phyloP scores from a whole-genome alignment of 306 rosid species.

The Sophora flavescens region DNA sequence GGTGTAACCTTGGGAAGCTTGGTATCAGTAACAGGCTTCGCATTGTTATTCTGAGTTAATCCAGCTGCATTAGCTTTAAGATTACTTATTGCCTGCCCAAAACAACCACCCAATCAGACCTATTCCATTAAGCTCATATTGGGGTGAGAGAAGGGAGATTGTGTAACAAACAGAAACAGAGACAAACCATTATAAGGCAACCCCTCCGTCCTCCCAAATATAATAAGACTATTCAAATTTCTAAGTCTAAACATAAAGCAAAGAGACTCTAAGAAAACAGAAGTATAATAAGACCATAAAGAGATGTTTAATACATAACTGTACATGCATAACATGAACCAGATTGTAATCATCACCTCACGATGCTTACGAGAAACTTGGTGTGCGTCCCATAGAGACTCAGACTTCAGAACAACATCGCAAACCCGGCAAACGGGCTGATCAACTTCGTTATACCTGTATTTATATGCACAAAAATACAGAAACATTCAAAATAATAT shows the following conservation, averaged over 20 bases:
- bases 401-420: constrained; percentile 76
- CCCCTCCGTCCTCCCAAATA: neutral
- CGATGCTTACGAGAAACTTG: constrained; percentile 88
- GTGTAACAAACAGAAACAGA: constrained; percentile 16
- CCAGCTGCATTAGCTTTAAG: constrained; percentile 81
- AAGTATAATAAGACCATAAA: neutral
- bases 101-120: constrained; percentile 41
- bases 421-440: constrained; percentile 93
- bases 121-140: constrained; percentile 12
- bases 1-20: constrained; percentile 52
- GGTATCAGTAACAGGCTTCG: constrained; percentile 54
- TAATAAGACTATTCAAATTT: neutral
- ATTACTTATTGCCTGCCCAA: constrained; percentile 67
- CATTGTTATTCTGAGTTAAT: constrained; percentile 52
- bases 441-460: constrained; percentile 83
- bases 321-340: neutral
- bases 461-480: constrained; percentile 15
- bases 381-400: constrained; percentile 81
- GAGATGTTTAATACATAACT: neutral
- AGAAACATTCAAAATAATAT: constrained; percentile 33
- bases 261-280: neutral
- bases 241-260: neutral
- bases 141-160: neutral
- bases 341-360: constrained; percentile 68
- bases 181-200: constrained; percentile 4